These are phyloP conservation scores for Saccharomycopsis synnaedendra DNA, from an alignment of 805 yeast genomes.

Conservation along the genomic window DNA sequence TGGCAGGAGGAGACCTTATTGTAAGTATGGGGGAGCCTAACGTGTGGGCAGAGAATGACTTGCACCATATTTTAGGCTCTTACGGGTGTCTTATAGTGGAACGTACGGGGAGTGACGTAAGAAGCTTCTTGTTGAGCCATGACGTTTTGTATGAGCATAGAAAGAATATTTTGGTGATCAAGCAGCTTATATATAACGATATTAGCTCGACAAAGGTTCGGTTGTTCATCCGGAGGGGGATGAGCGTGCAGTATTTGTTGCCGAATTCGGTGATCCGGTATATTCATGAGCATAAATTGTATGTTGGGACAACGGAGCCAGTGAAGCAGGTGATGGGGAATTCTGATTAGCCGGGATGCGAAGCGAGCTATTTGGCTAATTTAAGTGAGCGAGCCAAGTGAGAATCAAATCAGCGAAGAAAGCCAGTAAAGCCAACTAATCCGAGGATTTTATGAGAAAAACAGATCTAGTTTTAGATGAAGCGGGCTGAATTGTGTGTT, in stretches of 20 bases:
- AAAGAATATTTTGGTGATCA: slow-evolving; percentile 84
- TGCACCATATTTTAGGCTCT: slow-evolving; percentile 89
- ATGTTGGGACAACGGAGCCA: slow-evolving; percentile 81
- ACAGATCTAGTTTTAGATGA: too few relatives aligned
- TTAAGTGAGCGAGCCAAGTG: too few relatives aligned
- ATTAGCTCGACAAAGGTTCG: slow-evolving; percentile 92
- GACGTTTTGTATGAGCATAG: slow-evolving; percentile 97
- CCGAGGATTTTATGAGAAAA: too few relatives aligned
- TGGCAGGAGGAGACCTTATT: slow-evolving; percentile 96
- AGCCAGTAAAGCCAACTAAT: too few relatives aligned
- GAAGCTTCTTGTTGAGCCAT: slow-evolving; percentile 83
- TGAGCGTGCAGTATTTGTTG: slow-evolving; percentile 90
- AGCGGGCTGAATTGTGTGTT: too few relatives aligned
- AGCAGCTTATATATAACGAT: slow-evolving; percentile 93
- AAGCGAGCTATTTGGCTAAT: too few relatives aligned
- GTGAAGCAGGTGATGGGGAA: slow-evolving; percentile 62
- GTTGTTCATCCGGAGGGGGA: slow-evolving; percentile 82
- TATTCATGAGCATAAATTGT: slow-evolving; percentile 83
- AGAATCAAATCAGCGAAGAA: too few relatives aligned
- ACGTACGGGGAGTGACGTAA: slow-evolving; percentile 92
- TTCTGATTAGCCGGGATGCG: neutral
- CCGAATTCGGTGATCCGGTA: slow-evolving; percentile 94
- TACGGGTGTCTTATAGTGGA: slow-evolving; percentile 96
- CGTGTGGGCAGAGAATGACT: slow-evolving; percentile 95
- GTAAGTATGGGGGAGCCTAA: slow-evolving; percentile 99